Percentiles rank a stretch among this genome's conserved stretches.
These are phyloP conservation scores for Podila epicladia DNA, from an alignment of 192 early-diverging fungal genomes.

Conservation along the genomic window DNA sequence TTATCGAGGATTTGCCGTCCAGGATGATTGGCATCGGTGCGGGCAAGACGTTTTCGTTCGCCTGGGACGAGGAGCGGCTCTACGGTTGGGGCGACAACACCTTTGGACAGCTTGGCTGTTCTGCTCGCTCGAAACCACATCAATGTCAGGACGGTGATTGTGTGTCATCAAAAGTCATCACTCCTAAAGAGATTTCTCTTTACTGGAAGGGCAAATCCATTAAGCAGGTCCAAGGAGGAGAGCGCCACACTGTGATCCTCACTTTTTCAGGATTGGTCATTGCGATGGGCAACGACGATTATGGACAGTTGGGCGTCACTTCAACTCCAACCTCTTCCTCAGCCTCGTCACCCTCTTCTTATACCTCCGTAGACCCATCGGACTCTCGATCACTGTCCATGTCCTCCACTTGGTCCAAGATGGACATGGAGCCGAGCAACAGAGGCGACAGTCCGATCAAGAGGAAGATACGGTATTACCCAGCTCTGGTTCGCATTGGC, in stretches of 20 bases:
- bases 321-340: background rate
- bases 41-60: conserved; percentile 29
- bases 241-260: conserved; percentile 25
- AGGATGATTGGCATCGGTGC: conserved; percentile 32
- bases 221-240: conserved; percentile 29
- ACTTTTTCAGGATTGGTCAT: conserved; percentile 25
- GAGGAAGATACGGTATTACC: conserved; percentile 10
- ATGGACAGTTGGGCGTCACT: conserved; percentile 19
- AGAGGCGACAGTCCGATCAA: background rate
- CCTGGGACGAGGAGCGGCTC: conserved; percentile 34
- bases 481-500: conserved; percentile 23
- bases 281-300: conserved; percentile 31
- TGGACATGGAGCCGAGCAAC: background rate
- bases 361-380: background rate
- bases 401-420: background rate
- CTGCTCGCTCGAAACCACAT: background rate
- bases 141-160: background rate
- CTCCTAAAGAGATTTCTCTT: conserved; percentile 11
- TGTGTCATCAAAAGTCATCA: background rate
- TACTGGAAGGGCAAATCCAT: conserved; percentile 46
- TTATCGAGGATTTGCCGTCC: conserved; percentile 18
- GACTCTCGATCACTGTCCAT: background rate
- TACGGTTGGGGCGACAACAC: conserved; percentile 44
- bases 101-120: conserved; percentile 22
- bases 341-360: background rate